These are phyloP conservation scores for Mycena galericulata DNA, from an alignment of 768 basidiomycete genomes.

Conservation along the genomic window DNA sequence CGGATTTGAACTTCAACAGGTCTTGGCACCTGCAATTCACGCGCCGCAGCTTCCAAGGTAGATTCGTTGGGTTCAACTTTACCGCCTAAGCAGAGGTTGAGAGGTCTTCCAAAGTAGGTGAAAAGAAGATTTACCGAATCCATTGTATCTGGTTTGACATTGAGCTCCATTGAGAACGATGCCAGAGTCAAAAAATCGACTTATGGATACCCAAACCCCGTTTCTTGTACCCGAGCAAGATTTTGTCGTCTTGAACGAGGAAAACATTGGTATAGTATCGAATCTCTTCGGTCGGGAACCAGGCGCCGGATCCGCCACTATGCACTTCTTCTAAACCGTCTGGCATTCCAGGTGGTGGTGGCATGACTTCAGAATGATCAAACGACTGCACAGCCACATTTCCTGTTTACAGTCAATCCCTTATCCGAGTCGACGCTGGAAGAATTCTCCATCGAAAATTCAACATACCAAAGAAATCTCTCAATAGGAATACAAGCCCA, in stretches of 20 bases:
- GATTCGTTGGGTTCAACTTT: constrained; percentile 86
- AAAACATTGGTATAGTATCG: constrained; percentile 79
- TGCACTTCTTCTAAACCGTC: not conserved
- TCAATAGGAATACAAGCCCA: too few species aligned
- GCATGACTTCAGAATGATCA: not conserved
- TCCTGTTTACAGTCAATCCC: too few species aligned
- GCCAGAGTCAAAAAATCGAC: constrained; percentile 53
- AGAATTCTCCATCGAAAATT: too few species aligned
- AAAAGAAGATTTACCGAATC: constrained; percentile 68
- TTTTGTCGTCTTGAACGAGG: constrained; percentile 65
- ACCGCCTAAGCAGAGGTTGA: constrained; percentile 56
- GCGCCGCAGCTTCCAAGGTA: constrained; percentile 73
- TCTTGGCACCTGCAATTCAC: constrained; percentile 70
- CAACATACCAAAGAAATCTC: too few species aligned
- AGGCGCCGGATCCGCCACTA: constrained; percentile 26
- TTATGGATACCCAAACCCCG: constrained; percentile 77
- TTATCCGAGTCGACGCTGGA: too few species aligned
- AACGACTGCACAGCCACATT: constrained; percentile 4
- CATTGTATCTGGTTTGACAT: constrained; percentile 73
- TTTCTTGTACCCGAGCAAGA: constrained; percentile 84
- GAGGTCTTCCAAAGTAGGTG: not conserved
- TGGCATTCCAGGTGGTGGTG: constrained; percentile 27
- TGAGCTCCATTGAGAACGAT: not conserved
- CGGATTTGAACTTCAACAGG: not conserved
- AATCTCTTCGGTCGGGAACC: constrained; percentile 29